Evolutionary conservation across 441 rosid species (phyloP).

Genomic region (Raphanus hybrid): DNA sequence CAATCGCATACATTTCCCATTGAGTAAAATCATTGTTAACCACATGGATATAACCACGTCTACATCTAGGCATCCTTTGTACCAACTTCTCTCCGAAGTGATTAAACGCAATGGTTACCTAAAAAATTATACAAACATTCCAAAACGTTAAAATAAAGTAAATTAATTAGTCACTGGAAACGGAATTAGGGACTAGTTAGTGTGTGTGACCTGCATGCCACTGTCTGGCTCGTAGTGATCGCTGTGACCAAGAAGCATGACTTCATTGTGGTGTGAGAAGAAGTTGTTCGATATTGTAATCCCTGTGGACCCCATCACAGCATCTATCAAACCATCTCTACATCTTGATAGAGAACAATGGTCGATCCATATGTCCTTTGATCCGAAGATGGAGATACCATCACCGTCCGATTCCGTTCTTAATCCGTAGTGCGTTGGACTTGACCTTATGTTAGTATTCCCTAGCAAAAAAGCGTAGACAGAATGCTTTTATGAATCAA

Average conservation of each 20-base stretch:
- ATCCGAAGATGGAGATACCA: slow-evolving; percentile 87
- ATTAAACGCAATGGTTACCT: slow-evolving; percentile 90
- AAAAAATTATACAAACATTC: slow-evolving; percentile 15
- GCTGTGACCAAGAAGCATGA: slow-evolving; percentile 92
- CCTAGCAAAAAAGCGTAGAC: slow-evolving; percentile 47
- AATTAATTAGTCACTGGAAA: background rate
- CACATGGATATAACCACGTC: slow-evolving; percentile 89
- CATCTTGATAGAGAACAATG: slow-evolving; percentile 90
- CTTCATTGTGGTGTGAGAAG: slow-evolving; percentile 93
- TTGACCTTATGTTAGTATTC: slow-evolving; percentile 76
- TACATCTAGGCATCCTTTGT: slow-evolving; percentile 91
- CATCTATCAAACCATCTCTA: slow-evolving; percentile 87
- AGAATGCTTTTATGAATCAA: slow-evolving; percentile 16
- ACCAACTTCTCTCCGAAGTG: slow-evolving; percentile 84
- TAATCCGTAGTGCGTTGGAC: slow-evolving; percentile 81
- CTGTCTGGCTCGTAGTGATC: slow-evolving; percentile 80
- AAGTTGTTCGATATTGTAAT: slow-evolving; percentile 88
- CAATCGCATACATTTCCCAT: slow-evolving; percentile 98
- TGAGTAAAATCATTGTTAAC: slow-evolving; percentile 89
- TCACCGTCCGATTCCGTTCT: slow-evolving; percentile 86
- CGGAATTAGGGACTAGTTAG: background rate
- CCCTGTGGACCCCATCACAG: slow-evolving; percentile 88
- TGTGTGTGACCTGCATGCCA: slow-evolving; percentile 72
- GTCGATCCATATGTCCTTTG: slow-evolving; percentile 92
- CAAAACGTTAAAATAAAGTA: background rate